Percentiles rank a stretch among this genome's conserved stretches.
Evolutionary conservation across 73 alveolate genomes (phyloP).

Genomic region (Paraurostyla sp.): DNA sequence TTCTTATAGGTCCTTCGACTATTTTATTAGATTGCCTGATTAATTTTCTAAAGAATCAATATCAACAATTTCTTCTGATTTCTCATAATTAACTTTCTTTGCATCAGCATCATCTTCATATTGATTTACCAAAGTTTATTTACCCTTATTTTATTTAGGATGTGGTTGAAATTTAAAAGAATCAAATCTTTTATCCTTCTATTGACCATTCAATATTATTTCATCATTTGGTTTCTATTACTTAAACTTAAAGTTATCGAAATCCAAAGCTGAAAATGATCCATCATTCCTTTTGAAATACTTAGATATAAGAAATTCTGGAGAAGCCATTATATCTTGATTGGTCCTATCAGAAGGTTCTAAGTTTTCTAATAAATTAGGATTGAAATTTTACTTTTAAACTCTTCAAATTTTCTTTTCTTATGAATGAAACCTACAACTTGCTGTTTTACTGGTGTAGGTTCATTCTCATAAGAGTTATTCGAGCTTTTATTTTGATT

Average conservation of each 20-base stretch:
- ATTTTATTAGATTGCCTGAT: too few species aligned
- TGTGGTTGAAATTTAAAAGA: neutral
- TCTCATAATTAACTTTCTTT: too few species aligned
- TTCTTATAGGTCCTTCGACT: too few species aligned
- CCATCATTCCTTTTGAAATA: slow-evolving; percentile 4
- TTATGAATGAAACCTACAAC: slow-evolving; percentile 14
- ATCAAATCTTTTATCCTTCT: neutral
- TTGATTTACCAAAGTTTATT: too few species aligned
- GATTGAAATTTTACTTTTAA: neutral
- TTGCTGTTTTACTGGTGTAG: slow-evolving; percentile 19
- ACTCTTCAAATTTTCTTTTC: slow-evolving; percentile 1
- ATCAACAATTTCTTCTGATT: too few species aligned
- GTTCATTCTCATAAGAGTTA: neutral
- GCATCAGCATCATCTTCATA: too few species aligned
- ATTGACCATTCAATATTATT: neutral
- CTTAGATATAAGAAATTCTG: neutral
- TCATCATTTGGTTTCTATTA: slow-evolving; percentile 14
- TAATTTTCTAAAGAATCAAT: too few species aligned
- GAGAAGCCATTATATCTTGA: neutral
- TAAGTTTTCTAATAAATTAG: neutral
- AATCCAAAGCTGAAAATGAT: neutral
- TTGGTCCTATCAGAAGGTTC: neutral
- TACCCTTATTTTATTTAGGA: too few species aligned
- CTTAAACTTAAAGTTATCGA: neutral
- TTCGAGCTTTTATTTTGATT: neutral